A percentile compares a stretch with the other conserved stretches of the same genome.
phyloP scores from a whole-genome alignment of 2,329 filamentous ascomycete genomes.

The Penicillium sp. region DNA sequence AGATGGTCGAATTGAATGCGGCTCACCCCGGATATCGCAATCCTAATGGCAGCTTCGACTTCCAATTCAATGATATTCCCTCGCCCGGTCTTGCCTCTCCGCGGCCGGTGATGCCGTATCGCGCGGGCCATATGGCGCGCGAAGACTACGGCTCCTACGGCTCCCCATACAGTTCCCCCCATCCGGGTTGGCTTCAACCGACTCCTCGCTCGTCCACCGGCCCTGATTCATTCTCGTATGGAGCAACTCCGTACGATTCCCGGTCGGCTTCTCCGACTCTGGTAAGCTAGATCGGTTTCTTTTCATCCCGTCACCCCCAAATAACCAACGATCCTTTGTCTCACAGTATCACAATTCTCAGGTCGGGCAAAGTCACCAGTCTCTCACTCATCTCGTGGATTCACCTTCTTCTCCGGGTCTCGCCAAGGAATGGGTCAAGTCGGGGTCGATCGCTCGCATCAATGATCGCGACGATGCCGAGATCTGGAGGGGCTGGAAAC shows the following conservation, averaged over 20 bases:
- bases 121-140: slow-evolving; percentile 16
- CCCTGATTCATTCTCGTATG: slow-evolving; percentile 22
- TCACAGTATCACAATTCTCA: slow-evolving; percentile 24
- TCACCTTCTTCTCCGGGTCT: slow-evolving; percentile 29
- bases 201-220: slow-evolving; percentile 18
- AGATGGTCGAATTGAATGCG: slow-evolving; percentile 27
- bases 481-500: slow-evolving; percentile 39
- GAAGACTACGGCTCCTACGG: background rate
- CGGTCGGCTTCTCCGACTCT: slow-evolving; percentile 32
- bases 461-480: slow-evolving; percentile 39
- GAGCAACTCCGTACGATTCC: slow-evolving; percentile 27
- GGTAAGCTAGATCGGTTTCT: slow-evolving; percentile 16
- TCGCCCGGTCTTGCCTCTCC: slow-evolving; percentile 11
- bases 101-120: slow-evolving; percentile 21
- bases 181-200: slow-evolving; percentile 17
- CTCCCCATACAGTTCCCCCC: slow-evolving; percentile 14
- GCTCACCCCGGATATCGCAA: slow-evolving; percentile 15
- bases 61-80: slow-evolving; percentile 11
- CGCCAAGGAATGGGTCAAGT: slow-evolving; percentile 38
- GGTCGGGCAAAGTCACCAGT: slow-evolving; percentile 33
- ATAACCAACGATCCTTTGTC: background rate
- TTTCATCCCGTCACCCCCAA: background rate
- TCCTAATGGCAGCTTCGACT: slow-evolving; percentile 20
- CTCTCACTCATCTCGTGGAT: slow-evolving; percentile 34
- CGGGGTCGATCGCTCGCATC: slow-evolving; percentile 37